Evolutionary conservation across 1,284 basidiomycete species (phyloP).

Genomic region (Boletus mariae): DNA sequence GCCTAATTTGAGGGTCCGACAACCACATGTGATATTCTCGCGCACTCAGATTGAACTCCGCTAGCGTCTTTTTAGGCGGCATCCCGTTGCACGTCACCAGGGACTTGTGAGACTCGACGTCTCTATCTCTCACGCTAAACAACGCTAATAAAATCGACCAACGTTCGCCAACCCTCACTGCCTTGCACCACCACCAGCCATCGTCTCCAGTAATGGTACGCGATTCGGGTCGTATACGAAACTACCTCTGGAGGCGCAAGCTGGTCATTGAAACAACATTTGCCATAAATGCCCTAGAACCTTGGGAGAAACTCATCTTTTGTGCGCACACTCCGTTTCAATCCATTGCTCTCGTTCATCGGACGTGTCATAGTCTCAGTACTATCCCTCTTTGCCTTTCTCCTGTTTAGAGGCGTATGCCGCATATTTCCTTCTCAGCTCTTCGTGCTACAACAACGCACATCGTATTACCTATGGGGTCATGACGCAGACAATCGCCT

Average conservation of each 20-base stretch:
- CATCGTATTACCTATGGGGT: conserved; percentile 35
- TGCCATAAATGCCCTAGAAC: conserved; percentile 50
- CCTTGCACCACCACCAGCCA: background rate
- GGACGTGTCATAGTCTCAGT: conserved; percentile 21
- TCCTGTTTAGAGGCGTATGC: conserved; percentile 29
- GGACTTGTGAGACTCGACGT: too few species aligned
- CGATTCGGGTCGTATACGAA: conserved; percentile 25
- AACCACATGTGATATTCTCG: background rate
- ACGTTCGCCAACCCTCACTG: background rate
- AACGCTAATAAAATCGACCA: conserved; percentile 4
- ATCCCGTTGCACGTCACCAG: background rate
- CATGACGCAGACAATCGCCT: conserved; percentile 21
- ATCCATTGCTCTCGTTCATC: background rate
- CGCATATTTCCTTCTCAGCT: conserved; percentile 29
- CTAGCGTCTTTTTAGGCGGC: background rate
- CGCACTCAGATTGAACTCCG: background rate
- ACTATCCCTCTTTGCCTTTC: conserved; percentile 27
- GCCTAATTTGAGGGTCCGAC: background rate
- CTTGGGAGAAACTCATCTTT: conserved; percentile 57
- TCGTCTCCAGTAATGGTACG: conserved; percentile 2
- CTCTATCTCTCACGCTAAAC: too few species aligned
- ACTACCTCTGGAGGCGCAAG: conserved; percentile 45
- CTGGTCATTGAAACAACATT: conserved; percentile 52
- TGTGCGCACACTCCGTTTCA: conserved; percentile 35
- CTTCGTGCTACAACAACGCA: conserved; percentile 27